These are phyloP conservation scores for Citrus cavaleriei DNA, from an alignment of 345 rosid species.

Conservation along the genomic window DNA sequence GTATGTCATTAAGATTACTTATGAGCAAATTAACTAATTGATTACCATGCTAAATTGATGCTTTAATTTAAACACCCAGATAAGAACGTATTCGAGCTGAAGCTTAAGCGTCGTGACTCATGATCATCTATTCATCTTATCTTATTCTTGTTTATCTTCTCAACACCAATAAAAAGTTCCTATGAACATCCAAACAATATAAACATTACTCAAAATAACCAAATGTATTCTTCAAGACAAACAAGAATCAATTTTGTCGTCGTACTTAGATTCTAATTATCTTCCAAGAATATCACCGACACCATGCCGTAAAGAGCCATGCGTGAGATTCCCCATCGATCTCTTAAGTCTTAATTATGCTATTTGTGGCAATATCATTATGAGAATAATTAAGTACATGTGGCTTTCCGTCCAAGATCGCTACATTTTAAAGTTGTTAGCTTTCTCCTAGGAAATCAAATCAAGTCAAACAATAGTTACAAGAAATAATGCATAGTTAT, in stretches of 20 bases:
- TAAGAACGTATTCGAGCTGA: not conserved
- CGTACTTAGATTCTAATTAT: not conserved
- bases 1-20: too few relatives aligned
- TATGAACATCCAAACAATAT: not conserved
- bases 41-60: not conserved
- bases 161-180: not conserved
- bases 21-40: too few relatives aligned
- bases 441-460: not conserved
- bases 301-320: not conserved
- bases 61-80: not conserved
- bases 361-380: not conserved
- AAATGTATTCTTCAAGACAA: not conserved
- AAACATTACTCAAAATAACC: not conserved
- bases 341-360: not conserved
- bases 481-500: not conserved
- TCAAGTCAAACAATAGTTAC: not conserved
- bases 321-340: not conserved
- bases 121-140: not conserved
- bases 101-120: not conserved
- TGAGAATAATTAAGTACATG: not conserved
- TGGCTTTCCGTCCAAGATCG: slow-evolving; percentile 1
- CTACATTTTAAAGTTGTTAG: not conserved
- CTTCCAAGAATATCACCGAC: not conserved
- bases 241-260: not conserved
- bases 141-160: not conserved